Percentiles rank a stretch among this genome's conserved stretches.
phyloP scores from a whole-genome alignment of 2,329 filamentous ascomycete genomes.

The Cercospora beticola region DNA sequence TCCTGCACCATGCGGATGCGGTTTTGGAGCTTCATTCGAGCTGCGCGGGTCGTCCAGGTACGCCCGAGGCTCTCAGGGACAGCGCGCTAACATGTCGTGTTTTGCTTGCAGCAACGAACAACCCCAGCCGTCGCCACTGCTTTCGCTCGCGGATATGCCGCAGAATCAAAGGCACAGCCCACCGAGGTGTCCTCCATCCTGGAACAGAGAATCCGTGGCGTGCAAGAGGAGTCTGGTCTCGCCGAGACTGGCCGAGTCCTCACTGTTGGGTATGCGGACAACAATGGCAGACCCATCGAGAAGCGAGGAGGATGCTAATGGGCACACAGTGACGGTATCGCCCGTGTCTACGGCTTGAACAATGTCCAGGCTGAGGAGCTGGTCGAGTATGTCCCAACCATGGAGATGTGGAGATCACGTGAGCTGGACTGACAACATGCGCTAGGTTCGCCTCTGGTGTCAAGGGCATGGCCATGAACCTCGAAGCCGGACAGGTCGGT shows the following conservation, averaged over 20 bases:
- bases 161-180: constrained; percentile 89
- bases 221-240: constrained; percentile 92
- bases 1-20: constrained; percentile 39
- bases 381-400: constrained; percentile 71
- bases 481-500: constrained; percentile 99
- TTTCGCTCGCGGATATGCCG: constrained; percentile 76
- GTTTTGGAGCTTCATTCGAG: constrained; percentile 40
- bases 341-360: constrained; percentile 99
- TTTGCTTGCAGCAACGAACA: constrained; percentile 71
- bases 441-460: constrained; percentile 95
- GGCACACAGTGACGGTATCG: constrained; percentile 90
- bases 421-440: constrained; percentile 18
- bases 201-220: constrained; percentile 97
- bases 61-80: constrained; percentile 34
- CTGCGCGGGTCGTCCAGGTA: constrained; percentile 37
- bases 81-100: constrained; percentile 53
- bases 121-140: constrained; percentile 75
- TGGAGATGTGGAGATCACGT: constrained; percentile 11
- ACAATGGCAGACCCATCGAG: not conserved
- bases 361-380: constrained; percentile 99
- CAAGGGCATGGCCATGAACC: constrained; percentile 99
- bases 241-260: constrained; percentile 99
- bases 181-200: constrained; percentile 99
- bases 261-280: constrained; percentile 84
- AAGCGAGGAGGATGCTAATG: constrained; percentile 17